phyloP scores from a whole-genome alignment of 768 basidiomycete species.

The Suillus lakei region DNA sequence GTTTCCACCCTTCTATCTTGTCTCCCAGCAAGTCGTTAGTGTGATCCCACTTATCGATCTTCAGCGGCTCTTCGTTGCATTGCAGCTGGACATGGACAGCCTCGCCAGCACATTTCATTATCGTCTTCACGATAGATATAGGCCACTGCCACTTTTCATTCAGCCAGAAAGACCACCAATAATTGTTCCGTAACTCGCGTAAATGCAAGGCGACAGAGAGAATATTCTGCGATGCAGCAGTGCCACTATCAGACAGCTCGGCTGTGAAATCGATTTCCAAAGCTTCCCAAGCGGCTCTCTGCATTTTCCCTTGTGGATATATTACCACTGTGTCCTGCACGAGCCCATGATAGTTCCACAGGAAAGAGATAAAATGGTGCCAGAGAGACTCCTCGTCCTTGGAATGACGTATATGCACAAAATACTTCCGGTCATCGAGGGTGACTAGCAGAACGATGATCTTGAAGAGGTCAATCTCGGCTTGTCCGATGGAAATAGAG shows the following conservation, averaged over 20 bases:
- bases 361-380: neutral
- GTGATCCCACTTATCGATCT: neutral
- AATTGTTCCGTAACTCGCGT: neutral
- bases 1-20: neutral
- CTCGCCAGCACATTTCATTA: neutral
- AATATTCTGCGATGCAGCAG: neutral
- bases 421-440: neutral
- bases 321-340: neutral
- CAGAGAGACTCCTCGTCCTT: neutral
- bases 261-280: neutral
- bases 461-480: neutral
- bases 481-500: conserved; percentile 3
- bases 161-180: conserved; percentile 5
- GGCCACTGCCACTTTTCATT: conserved; percentile 3
- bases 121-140: conserved; percentile 1
- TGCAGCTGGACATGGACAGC: neutral
- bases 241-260: neutral
- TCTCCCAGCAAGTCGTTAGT: neutral
- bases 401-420: neutral
- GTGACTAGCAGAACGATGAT: neutral
- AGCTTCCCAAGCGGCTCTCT: neutral
- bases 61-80: neutral
- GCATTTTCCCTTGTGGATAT: conserved; percentile 1
- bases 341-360: neutral
- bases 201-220: neutral